These are phyloP conservation scores for Carex sylvatica DNA, from an alignment of 202 grass and related monocot species.

Conservation along the genomic window DNA sequence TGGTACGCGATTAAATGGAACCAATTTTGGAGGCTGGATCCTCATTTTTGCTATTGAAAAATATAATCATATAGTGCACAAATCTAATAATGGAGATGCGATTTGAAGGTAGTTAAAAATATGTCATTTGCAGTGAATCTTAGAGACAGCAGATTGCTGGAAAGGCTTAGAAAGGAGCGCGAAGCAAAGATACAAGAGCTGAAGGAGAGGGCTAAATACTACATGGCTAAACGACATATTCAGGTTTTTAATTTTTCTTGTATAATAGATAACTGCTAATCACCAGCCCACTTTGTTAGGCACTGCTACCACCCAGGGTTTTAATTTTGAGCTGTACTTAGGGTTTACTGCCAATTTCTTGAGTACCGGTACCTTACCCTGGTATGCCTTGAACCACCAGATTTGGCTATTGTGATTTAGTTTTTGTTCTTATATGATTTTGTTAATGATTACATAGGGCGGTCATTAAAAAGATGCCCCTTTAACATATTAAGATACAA, in stretches of 20 bases:
- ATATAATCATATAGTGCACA: background rate
- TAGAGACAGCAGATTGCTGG: slow-evolving; percentile 40
- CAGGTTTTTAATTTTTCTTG: slow-evolving; percentile 24
- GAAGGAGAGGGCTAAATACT: background rate
- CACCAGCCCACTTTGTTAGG: background rate
- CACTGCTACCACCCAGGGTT: background rate
- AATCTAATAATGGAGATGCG: background rate
- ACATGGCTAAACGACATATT: slow-evolving; percentile 19
- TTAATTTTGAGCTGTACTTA: background rate
- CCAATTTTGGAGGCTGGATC: background rate
- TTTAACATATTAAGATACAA: background rate
- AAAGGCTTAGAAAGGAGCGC: slow-evolving; percentile 39
- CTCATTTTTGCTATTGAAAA: background rate
- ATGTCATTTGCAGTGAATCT: slow-evolving; percentile 35
- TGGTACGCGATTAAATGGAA: background rate
- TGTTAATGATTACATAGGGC: background rate
- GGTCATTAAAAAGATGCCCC: background rate
- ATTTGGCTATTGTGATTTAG: background rate
- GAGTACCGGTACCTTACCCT: background rate
- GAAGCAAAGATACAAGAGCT: slow-evolving; percentile 13
- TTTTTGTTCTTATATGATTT: background rate
- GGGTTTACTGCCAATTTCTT: background rate
- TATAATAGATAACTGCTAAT: background rate
- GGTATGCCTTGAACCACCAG: background rate
- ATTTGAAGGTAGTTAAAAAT: background rate